Evolutionary conservation across 2,329 filamentous ascomycete species (phyloP), one percentile per base, ranked within the genome.

Genomic region (Pseudonectria buxi): DNA sequence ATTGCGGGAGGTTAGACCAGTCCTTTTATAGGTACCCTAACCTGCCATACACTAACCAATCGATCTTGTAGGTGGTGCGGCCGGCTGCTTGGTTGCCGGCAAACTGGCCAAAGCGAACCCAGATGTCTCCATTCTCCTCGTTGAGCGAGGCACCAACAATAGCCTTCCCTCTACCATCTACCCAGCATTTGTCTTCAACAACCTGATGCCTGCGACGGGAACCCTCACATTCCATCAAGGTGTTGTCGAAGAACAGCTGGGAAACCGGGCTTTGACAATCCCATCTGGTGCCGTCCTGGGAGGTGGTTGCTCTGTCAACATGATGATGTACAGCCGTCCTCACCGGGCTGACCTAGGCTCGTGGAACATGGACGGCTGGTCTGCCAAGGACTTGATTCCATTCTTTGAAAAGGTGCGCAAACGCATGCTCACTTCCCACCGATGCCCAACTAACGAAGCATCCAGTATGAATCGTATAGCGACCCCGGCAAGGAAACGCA

Each of bases 401-500:
- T 60, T 49, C 7, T 10, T 61, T 4, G 58, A 53, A 18, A 63
- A 55, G 47, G 56, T 56, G 33, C 11, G 3, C 7, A 14, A 15
- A 7, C 2, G 2, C 3, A 2, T 10, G 6, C 2, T 5, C 4
- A 1, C n/a, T 12, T 6, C 10, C 3, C 12, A 22, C 9, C 18
- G 18, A 22, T 22, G 18, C 5, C 18, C 18, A 22, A 9, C 18
- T 22, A 22, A 22, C 18, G 9, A 9, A 22, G 5, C 5, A 9
- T 22, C 9, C 18, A 22, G 18, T 22, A 6, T 9, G 18, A 22
- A 0, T 79, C 73, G 36, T 67, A 74, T 43, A 66, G 68, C 5
- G 50, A 58, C 18, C 69, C 63, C 34, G 50, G 63, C 52, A 33
- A 61, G 31, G 58, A 59, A 6, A 41, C 61, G 2, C 77, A 81